phyloP scores from a whole-genome alignment of 2,329 filamentous ascomycete genomes.

The Botryotinia convoluta region DNA sequence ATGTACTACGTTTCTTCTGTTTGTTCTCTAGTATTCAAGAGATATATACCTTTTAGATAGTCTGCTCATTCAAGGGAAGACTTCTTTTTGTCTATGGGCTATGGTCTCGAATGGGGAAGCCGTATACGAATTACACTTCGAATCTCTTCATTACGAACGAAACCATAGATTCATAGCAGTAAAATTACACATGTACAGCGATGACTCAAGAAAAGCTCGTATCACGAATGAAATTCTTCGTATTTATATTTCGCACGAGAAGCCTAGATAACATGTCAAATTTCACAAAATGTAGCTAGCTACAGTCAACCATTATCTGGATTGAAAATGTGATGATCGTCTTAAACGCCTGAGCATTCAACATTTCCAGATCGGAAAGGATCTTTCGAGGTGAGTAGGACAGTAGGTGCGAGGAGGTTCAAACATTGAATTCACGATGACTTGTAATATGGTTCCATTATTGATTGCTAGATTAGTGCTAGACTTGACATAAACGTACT shows the following conservation, averaged over 20 bases:
- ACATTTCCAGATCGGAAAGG: neutral
- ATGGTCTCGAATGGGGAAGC: neutral
- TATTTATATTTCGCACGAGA: neutral
- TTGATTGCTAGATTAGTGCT: neutral
- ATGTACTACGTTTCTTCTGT: fast-evolving
- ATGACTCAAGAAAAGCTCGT: neutral
- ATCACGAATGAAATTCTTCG: neutral
- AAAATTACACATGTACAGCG: neutral
- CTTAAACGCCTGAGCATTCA: fast-evolving
- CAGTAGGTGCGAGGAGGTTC: neutral
- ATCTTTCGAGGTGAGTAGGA: neutral
- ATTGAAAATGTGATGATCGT: neutral
- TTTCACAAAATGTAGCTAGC: neutral
- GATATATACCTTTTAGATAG: neutral
- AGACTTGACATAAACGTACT: neutral
- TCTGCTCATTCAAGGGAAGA: too few species aligned
- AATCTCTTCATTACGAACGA: neutral
- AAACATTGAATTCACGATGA: neutral
- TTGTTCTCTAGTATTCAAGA: neutral
- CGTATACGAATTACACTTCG: neutral
- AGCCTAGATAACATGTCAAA: neutral
- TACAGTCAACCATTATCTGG: neutral
- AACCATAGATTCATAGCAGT: neutral
- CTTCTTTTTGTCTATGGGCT: neutral
- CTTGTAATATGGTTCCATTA: neutral